A percentile compares a stretch with the other conserved stretches of the same genome.
Evolutionary conservation across 192 early-diverging fungal species (phyloP).

Genomic region (Coemansia sp.): DNA sequence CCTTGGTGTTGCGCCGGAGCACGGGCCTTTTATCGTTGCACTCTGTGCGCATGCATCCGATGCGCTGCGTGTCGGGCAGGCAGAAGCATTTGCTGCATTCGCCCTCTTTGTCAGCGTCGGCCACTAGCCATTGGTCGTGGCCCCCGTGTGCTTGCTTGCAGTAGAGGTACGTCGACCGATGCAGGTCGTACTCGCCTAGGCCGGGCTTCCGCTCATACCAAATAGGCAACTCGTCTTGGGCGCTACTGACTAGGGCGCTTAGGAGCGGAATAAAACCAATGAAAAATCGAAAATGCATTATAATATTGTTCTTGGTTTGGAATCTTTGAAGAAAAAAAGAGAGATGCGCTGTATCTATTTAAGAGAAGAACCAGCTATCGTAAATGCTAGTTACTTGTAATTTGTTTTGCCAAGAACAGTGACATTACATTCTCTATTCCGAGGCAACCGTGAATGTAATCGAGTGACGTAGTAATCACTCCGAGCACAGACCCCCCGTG

Average conservation of each 20-base stretch:
- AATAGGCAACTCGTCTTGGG: conserved; percentile 7
- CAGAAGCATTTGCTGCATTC: conserved; percentile 38
- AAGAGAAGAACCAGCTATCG: not conserved
- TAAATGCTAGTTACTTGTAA: not conserved
- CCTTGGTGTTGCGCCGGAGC: not conserved
- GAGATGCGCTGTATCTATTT: too few relatives aligned
- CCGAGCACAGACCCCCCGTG: conserved; percentile 1
- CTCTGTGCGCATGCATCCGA: conserved; percentile 20
- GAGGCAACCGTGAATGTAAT: too few relatives aligned
- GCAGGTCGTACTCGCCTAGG: conserved; percentile 1
- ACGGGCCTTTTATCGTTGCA: not conserved
- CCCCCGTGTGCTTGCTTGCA: conserved; percentile 46
- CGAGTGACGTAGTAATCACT: too few relatives aligned
- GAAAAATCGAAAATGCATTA: not conserved
- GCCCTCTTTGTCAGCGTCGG: too few relatives aligned
- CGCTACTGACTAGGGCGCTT: not conserved
- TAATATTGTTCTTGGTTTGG: too few relatives aligned
- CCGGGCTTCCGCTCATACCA: conserved; percentile 32
- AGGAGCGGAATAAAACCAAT: not conserved
- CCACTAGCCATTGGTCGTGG: conserved; percentile 20
- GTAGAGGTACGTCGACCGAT: conserved; percentile 22
- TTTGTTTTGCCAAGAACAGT: not conserved
- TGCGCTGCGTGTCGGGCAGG: conserved; percentile 29
- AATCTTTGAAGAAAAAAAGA: too few relatives aligned
- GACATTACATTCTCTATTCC: not conserved